Base-by-base conservation (phyloP, 257 asterid genomes). In the Nemophila menziesii region DNA sequence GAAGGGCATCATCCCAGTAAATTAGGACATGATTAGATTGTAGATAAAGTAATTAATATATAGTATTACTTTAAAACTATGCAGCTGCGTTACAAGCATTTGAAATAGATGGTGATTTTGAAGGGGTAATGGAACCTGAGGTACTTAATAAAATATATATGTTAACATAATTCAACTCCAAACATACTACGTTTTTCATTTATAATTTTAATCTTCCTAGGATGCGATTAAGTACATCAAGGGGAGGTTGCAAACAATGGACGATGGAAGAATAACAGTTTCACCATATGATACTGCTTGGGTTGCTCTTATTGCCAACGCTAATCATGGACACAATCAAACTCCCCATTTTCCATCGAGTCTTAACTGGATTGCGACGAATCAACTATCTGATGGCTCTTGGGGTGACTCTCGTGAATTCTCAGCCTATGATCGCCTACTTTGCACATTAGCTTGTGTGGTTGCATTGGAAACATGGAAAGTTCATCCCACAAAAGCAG, bases 281-380 rank as follows among this genome's bases (percentile, higher is more conserved):
- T 70, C 82, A 0, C 56, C 82, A 0, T 74, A 74, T 19, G 82
- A 74, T 54, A 73, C 77, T 0, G 76, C 80, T 3, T 72, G 72
- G 71, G 66, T 68, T 18, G 63, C 63, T 8, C 57, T 74, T 0
- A 55, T 69, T 1, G 12, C 36, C 36, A 21, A 45, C 13, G 51
- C 55, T 18, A 9, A n/a, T 16, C 19, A 53, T 2, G 70, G 63
- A 11, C 19, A 39, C 0, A 49, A 44, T 4, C 2, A 13, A 1
- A 8, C 3, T 6, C 74, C 81, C 0, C 67, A 59, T 5, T 73
- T 73, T 40, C 74, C 74, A 5, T 49, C 66, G 0, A 41, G 64
- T 22, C 56, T 73, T 3, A 44, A 49, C 4, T 73, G 81, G 81
- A 69, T 73, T 2, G 69, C 52, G 0, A 3, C 56, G 13, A 42